Evolutionary conservation across 805 yeast genomes (phyloP), one percentile per base, ranked within the genome.

Genomic region (Saturnispora zaruensis): DNA sequence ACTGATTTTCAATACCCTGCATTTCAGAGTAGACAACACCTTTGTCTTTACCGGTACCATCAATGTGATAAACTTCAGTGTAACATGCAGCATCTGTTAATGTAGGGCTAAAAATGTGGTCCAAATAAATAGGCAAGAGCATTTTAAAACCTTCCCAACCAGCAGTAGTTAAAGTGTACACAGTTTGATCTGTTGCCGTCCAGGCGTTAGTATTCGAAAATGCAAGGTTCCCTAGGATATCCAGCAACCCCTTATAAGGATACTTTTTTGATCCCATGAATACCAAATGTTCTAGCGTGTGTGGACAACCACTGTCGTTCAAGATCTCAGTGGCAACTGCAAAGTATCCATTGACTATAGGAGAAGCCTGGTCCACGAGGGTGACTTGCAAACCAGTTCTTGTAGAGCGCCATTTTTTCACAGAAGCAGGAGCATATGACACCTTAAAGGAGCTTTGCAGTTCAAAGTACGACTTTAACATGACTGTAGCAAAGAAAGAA

Each of bases 11-110:
- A 50, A 85, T 81, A 25, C 89, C 97, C 61, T 87, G 96, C 98
- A 93, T 93, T 68, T 93, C 99, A 48, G 95, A 84, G 63, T 85
- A 93, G 3, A 93, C 98, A 28, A 93, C 99, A 58, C 99, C 99
- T 63, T 88, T 88, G 58, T 93, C 99, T 55, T 84, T 80, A 30
- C 86, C 96, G 7, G 79, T 75, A 2, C 95, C 96, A 64, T 93
- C 98, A 43, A 93, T 78, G 64, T 93, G 98, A 64, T 87, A 87
- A 7, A 93, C 98, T 64, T 93, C 99, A 1, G 99, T 93, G 48
- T 83, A 70, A 59, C 96, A 93, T 0, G 96, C 96, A 47, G 81
- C 87, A 61, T 89, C 95, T 1, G 96, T 84, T 47, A 93, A 68
- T 0, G 95, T 87, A 2, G 99, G 97, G 57, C 81, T 66, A 43